Evolutionary conservation across 768 basidiomycete genomes (phyloP).

Genomic region (Termitomyces bulborhizus): DNA sequence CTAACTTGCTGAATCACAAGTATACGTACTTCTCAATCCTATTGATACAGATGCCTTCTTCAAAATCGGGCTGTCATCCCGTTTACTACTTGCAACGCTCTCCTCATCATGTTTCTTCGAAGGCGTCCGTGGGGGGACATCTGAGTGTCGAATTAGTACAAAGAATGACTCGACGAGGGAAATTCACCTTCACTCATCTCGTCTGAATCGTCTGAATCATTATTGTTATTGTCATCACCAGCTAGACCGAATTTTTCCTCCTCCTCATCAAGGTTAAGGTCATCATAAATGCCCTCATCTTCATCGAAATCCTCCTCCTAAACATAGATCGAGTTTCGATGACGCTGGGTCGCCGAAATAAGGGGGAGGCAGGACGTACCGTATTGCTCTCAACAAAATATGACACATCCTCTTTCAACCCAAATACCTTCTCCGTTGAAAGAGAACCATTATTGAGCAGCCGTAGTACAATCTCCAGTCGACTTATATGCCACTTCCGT

Average conservation of each 20-base stretch:
- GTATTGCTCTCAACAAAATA: slow-evolving; percentile 97
- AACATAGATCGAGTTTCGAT: slow-evolving; percentile 16
- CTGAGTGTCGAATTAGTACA: slow-evolving; percentile 24
- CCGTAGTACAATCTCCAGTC: slow-evolving; percentile 89
- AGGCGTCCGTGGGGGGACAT: slow-evolving; percentile 58
- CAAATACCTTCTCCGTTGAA: slow-evolving; percentile 70
- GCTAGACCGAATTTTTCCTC: slow-evolving; percentile 88
- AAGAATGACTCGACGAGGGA: slow-evolving; percentile 8
- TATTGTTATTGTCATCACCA: slow-evolving; percentile 48
- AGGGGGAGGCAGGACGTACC: slow-evolving; percentile 44
- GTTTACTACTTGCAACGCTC: slow-evolving; percentile 66
- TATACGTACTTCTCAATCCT: slow-evolving; percentile 62
- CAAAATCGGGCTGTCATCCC: slow-evolving; percentile 70
- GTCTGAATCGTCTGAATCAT: slow-evolving; percentile 75
- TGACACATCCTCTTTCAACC: slow-evolving; percentile 87
- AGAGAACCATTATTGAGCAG: slow-evolving; percentile 92
- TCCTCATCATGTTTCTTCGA: slow-evolving; percentile 81
- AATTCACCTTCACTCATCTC: slow-evolving; percentile 60
- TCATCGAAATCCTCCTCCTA: slow-evolving; percentile 98
- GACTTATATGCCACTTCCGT: slow-evolving; percentile 89
- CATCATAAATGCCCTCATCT: slow-evolving; percentile 96
- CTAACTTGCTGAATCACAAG: neutral
- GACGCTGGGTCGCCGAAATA: neutral
- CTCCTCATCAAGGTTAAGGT: slow-evolving; percentile 94
- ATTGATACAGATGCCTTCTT: slow-evolving; percentile 67